phyloP scores from a whole-genome alignment of 345 rosid species.

The Lepidium africanum region DNA sequence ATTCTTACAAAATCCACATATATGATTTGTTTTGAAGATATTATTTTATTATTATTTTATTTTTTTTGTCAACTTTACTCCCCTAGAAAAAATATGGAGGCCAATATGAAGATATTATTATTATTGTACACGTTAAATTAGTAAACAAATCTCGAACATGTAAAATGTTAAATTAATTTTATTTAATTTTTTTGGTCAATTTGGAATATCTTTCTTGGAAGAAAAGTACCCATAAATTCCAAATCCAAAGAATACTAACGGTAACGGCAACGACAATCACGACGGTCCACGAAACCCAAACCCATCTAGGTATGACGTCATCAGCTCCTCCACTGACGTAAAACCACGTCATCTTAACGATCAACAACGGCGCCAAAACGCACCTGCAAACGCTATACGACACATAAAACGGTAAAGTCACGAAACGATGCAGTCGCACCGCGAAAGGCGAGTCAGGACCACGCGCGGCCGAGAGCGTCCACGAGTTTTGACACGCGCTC shows the following conservation, averaged over 20 bases:
- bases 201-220: slow-evolving; percentile 34
- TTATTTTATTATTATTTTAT: too few relatives aligned
- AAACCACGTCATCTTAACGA: slow-evolving; percentile 48
- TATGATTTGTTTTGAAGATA: background rate
- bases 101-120: background rate
- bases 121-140: background rate
- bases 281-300: slow-evolving; percentile 78
- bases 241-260: slow-evolving; percentile 73
- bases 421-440: slow-evolving; percentile 32
- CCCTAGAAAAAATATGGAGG: too few relatives aligned
- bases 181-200: slow-evolving; percentile 22
- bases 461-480: slow-evolving; percentile 60
- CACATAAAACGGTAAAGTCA: slow-evolving; percentile 63
- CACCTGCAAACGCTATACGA: slow-evolving; percentile 63
- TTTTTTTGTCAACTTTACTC: too few relatives aligned
- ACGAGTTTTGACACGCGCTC: slow-evolving; percentile 77
- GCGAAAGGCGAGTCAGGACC: slow-evolving; percentile 43
- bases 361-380: slow-evolving; percentile 49
- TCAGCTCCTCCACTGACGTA: slow-evolving; percentile 48
- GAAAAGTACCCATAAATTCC: slow-evolving; percentile 60
- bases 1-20: background rate
- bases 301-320: slow-evolving; percentile 62
- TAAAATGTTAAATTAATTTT: background rate
- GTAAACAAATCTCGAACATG: background rate
- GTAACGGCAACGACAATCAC: slow-evolving; percentile 52